Percentiles rank a stretch among this genome's conserved stretches.
Evolutionary conservation across 495 filamentous ascomycete genomes (phyloP).

Genomic region (Tuber borchii): DNA sequence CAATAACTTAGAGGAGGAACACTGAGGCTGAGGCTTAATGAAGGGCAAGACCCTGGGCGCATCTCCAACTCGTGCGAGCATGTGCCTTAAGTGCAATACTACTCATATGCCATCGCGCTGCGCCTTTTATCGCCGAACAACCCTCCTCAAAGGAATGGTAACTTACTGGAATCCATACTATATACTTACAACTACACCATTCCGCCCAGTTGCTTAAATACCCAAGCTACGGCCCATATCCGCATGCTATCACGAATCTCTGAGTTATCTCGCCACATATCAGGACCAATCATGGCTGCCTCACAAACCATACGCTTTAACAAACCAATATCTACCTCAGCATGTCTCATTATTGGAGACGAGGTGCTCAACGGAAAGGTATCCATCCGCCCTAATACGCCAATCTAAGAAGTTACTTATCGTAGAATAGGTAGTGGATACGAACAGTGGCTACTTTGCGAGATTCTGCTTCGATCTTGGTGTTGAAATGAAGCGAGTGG

Average conservation of each 20-base stretch:
- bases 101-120: neutral
- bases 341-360: constrained; percentile 91
- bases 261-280: constrained; percentile 66
- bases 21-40: neutral
- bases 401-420: constrained; percentile 43
- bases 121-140: neutral
- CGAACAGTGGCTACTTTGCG: constrained; percentile 85
- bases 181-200: neutral
- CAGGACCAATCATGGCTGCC: constrained; percentile 52
- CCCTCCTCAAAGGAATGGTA: neutral
- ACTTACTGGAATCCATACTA: neutral
- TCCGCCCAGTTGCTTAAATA: neutral
- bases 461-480: constrained; percentile 89
- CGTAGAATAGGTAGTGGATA: constrained; percentile 63
- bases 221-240: neutral
- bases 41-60: neutral
- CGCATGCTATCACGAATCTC: constrained; percentile 69
- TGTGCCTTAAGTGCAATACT: neutral
- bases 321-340: constrained; percentile 61
- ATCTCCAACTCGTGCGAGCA: neutral
- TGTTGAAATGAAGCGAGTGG: constrained; percentile 77
- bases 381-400: constrained; percentile 20
- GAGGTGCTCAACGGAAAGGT: constrained; percentile 97
- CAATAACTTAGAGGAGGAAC: neutral
- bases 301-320: constrained; percentile 10